phyloP scores from a whole-genome alignment of 2,329 filamentous ascomycete genomes.

The Pestalotiopsis sp. region DNA sequence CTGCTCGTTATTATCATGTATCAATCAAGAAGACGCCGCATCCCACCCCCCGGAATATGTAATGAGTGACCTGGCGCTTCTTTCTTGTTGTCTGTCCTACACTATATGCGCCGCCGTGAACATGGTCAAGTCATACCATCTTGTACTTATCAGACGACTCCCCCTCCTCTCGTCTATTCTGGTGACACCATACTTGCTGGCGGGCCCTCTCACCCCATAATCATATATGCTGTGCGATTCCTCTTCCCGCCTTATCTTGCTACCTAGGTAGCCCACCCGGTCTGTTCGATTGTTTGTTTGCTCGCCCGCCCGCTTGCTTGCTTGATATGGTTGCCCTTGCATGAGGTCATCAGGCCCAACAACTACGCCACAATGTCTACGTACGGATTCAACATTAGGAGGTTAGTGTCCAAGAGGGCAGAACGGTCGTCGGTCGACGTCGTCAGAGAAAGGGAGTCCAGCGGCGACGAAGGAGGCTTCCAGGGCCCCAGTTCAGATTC shows the following conservation, averaged over 20 bases:
- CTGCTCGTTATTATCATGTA: not conserved
- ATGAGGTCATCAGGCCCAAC: constrained; percentile 18
- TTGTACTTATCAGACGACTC: not conserved
- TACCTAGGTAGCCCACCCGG: not conserved
- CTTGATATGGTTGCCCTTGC: constrained; percentile 28
- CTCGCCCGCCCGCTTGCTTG: constrained; percentile 14
- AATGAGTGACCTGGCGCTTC: not conserved
- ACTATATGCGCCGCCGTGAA: not conserved
- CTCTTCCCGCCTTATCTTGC: not conserved
- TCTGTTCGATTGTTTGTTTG: constrained; percentile 21
- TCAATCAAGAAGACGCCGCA: not conserved
- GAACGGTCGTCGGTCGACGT: constrained; percentile 25
- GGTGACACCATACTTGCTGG: not conserved
- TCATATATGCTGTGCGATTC: not conserved
- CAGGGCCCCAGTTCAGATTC: not conserved
- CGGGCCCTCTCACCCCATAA: not conserved
- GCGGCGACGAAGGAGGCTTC: constrained; percentile 19
- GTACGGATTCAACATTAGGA: constrained; percentile 45
- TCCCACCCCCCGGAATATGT: not conserved
- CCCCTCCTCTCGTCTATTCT: not conserved
- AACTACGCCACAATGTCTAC: constrained; percentile 39
- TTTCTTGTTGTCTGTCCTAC: not conserved
- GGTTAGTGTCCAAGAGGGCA: constrained; percentile 40
- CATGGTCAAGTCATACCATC: not conserved
- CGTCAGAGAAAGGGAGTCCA: constrained; percentile 21